phyloP scores from a whole-genome alignment of 1,284 basidiomycete species.

The Rhodotorula sp. region DNA sequence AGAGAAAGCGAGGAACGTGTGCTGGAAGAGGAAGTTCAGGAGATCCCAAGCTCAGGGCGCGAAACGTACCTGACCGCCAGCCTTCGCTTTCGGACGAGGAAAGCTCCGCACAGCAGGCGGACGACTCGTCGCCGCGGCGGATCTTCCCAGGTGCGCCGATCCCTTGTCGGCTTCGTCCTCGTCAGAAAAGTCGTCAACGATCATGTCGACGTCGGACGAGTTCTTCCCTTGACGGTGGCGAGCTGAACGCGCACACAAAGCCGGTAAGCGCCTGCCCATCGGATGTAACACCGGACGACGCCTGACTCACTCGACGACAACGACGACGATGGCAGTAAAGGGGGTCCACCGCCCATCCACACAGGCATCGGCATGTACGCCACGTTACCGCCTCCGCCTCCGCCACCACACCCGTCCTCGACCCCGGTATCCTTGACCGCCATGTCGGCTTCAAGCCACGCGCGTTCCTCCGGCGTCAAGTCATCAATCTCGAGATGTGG shows the following conservation, averaged over 20 bases:
- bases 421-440: not conserved
- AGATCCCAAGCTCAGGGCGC: too few relatives aligned
- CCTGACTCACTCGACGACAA: not conserved
- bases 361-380: conserved; percentile 14
- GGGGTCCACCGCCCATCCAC: not conserved
- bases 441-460: conserved; percentile 6
- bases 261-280: too few relatives aligned
- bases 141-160: too few relatives aligned
- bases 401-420: conserved; percentile 1
- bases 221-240: not conserved
- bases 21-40: too few relatives aligned
- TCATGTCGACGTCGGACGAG: too few relatives aligned
- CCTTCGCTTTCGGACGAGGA: too few relatives aligned
- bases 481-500: not conserved
- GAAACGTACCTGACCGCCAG: too few relatives aligned
- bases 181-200: not conserved
- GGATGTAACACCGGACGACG: too few relatives aligned
- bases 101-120: too few relatives aligned
- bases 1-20: too few relatives aligned
- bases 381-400: conserved; percentile 3
- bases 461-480: conserved; percentile 12
- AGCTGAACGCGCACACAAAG: not conserved
- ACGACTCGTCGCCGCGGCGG: too few relatives aligned
- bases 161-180: not conserved
- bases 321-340: too few relatives aligned